Percentiles rank a stretch among this genome's conserved stretches.
Evolutionary conservation across 2,329 filamentous ascomycete species (phyloP).

Genomic region (Alternaria brassicae): DNA sequence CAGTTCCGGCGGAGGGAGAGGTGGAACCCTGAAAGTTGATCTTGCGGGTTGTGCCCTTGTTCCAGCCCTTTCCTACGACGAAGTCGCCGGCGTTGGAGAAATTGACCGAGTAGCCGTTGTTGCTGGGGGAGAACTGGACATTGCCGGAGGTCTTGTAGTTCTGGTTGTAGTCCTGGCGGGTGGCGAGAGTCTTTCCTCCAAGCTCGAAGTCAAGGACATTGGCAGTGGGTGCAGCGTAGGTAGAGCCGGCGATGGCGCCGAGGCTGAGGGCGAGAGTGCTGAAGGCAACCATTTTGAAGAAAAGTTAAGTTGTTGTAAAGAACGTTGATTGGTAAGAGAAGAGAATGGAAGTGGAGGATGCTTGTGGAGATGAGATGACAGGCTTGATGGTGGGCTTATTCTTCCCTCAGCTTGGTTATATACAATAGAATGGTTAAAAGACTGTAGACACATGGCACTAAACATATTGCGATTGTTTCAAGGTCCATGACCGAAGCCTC

Average conservation of each 20-base stretch:
- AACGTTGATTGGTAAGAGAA: background rate
- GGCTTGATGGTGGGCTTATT: slow-evolving; percentile 6
- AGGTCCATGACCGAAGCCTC: background rate
- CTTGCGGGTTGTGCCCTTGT: slow-evolving; percentile 35
- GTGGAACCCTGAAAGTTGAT: slow-evolving; percentile 42
- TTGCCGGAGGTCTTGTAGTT: slow-evolving; percentile 45
- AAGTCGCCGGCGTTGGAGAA: slow-evolving; percentile 43
- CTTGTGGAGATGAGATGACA: background rate
- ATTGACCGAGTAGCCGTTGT: slow-evolving; percentile 38
- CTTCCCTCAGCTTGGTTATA: slow-evolving; percentile 8
- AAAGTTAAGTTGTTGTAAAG: slow-evolving; percentile 1
- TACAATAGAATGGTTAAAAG: slow-evolving; percentile 11
- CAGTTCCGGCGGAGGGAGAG: slow-evolving; percentile 30
- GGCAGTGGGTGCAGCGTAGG: slow-evolving; percentile 33
- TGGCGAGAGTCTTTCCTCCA: slow-evolving; percentile 19
- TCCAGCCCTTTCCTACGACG: slow-evolving; percentile 46
- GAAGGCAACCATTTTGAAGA: slow-evolving; percentile 37
- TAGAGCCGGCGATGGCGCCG: slow-evolving; percentile 25
- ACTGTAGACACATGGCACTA: background rate
- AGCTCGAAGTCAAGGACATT: slow-evolving; percentile 43
- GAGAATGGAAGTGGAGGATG: slow-evolving; percentile 7
- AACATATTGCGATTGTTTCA: slow-evolving; percentile 16
- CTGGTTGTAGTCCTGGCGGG: slow-evolving; percentile 45
- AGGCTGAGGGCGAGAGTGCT: slow-evolving; percentile 30
- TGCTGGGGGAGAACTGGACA: slow-evolving; percentile 36